Base-by-base conservation (phyloP, 208 protist genomes). In the Acanthamoeba lenticulata region DNA sequence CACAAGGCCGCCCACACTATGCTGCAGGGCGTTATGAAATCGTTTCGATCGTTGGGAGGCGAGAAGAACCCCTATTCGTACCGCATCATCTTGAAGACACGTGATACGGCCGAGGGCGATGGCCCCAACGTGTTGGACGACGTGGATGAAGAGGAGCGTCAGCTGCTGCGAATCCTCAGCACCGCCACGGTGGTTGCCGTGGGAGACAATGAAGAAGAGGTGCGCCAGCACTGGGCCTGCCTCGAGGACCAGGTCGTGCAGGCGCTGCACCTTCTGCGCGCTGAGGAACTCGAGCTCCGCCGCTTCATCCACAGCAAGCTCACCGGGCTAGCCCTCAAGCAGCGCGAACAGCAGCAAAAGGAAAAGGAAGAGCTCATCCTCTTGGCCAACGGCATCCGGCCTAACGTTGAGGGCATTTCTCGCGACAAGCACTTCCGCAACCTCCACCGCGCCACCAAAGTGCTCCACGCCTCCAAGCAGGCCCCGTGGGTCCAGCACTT, bases 51-150 rank as follows among this genome's bases (percentile, higher is more conserved):
- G 24, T 13, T 90, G 3, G 83, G 83, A 2, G 83, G 83, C 40
- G 83, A 90, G 83, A 90, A 90, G 83, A 67, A 90, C 11, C 83
- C 83, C 83, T 90, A 90, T 36, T 65, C 32, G 24, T 65, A 67
- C 83, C 83, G 83, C 52, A 72, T 90, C 17, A 65, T 90, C 13
- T 17, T 90, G 29, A 90, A 90, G 44, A 40, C 83, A 29, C 47
- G 83, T 27, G 83, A 34, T 7, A 65, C 27, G 1, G 55, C 15
- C 7, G 55, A 62, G 7, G 55, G 55, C 7, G 47, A 52, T 5
- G 55, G 55, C 7, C n/a, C 5, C 27, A 83, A 24, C 38, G 34
- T 13, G 24, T n/a, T 1, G 72, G 1, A 17, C 27, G 72, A 83
- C 17, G 21, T 60, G 15, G 52, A 34, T 52, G 72, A 52, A n/a